Base-by-base conservation (phyloP, 345 rosid species). In the Toxicodendron radicans region DNA sequence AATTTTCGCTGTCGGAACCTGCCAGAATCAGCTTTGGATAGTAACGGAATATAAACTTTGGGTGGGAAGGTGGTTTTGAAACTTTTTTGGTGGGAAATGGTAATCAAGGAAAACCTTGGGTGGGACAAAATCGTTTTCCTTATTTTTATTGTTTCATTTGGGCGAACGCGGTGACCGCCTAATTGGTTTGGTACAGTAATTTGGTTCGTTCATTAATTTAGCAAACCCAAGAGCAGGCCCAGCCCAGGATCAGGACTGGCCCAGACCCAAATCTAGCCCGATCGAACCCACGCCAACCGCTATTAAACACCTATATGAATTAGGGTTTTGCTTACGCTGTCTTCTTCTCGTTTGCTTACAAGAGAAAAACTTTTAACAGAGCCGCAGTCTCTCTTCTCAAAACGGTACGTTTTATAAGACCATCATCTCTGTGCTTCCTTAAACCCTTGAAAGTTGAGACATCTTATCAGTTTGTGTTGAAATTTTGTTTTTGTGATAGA, bases 401-500 rank as follows among this genome's bases (percentile, higher is more conserved):
- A n/a, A 14, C 64, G 74, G 74, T 71, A 6, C 20, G 6, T 48
- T 48, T 60, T 7, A 20, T n/a, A 4, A 17, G 2, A 18, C 33
- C 12, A 13, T n/a, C 20, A 12, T 59, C 32, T 48, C 20, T 32
- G 38, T 10, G 0, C 5, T 4, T 27, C 16, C 5, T 10, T 27
- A 23, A 18, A 24, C n/a, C 45, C 21, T 13, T 24, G 54, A 70
- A 4, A 0, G 7, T 23, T 0, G 20, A 16, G 24, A 1, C 10
- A 13, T 38, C 5, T 57, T 51, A 6, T 49, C 41, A 7, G 2
- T 48, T 61, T 17, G 13, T 14, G 13, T 4, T 51, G 5, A 21
- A 7, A 5, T 58, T 10, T 10, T 43, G 30, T 66, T 64, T 18
- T 14, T 10, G 38, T 64, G 17, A 75, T 78, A 91, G 93, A 84